Base-by-base conservation (phyloP, 1,284 basidiomycete genomes). In the Ganoderma lingzhi region DNA sequence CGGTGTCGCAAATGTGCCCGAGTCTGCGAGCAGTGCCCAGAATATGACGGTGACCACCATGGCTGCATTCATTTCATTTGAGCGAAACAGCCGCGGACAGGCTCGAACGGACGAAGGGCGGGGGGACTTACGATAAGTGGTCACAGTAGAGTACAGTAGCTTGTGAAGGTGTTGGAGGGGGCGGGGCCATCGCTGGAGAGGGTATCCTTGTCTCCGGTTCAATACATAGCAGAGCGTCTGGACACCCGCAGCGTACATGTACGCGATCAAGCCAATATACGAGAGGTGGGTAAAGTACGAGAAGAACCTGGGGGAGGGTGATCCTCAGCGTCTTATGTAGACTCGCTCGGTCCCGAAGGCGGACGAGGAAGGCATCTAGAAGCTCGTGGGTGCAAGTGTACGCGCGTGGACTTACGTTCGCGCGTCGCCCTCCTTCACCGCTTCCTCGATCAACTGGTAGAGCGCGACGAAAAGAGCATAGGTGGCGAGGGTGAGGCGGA, bases 1-100 rank as follows among this genome's bases (percentile, higher is more conserved):
- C 6, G 70, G 53, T 3, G 83, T 82, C 2, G 63, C 51, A 70
- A 90, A 87, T 0, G 85, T 85, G 0, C 72, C 37, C 0, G 84
- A 66, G 5, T 79, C 77, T 2, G 87, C 75, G 2, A 93, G 81
- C 8, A 93, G 74, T 0, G 82, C 74, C 92, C 93, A 94, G 76
- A 83, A 94, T 0, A 93, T 88, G 42, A 85, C 80, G 0, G 90
- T 91, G 1, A 93, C 90, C 30, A 94, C 76, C 66, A 94, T 80
- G 4, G 93, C 92, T 90, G 72, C 6, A 70, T 64, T 41, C 39
- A 44, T 41, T 45, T 39, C 32, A 59, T 59, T 17, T 59, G 30
- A 56, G 23, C 30, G 42, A 14, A 8, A 28, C 17, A 14, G 63
- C 62, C n/a, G 59, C 35, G 17, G 9, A 12, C 2, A 12, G 60